Evolutionary conservation across 768 basidiomycete species (phyloP), one percentile per base, ranked within the genome.

Genomic region (Pulveroboletus frians): DNA sequence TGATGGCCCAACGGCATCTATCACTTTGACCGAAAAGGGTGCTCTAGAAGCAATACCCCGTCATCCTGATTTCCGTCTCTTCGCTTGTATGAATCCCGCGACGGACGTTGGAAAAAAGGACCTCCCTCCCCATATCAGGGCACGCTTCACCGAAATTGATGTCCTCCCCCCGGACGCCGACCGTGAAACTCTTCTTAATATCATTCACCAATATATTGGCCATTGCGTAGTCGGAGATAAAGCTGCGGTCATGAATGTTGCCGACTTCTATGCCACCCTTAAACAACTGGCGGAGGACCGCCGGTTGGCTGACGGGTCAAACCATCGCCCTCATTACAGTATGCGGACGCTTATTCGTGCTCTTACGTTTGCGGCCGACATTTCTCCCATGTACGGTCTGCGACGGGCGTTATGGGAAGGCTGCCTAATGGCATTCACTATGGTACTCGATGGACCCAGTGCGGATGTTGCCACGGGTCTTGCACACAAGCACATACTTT

Each of bases 61-160:
- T 0, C 96, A 99, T 65, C 83, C 92, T 15, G 86, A 95, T 59
- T 99, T 99, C 73, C 88, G 95, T 17, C 76, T 98, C 5, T 98
- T 98, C 61, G 93, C 93, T 4, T 99, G 96, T 66, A 99, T 99
- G 96, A 99, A 99, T 63, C 96, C 96, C 5, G 96, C 96, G 0
- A 99, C 94, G 4, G 96, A 99, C 59, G 88, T 97, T 13, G 96
- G 96, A 30, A 99, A 98, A 73, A 96, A 93, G 60, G 95, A 98
- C 60, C 83, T 99, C 0, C 91, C 92, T 15, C 85, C 89, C 5
- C 86, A 85, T 59, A 88, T 98, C 42, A 84, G 94, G 31, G 80
- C 86, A 9, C 83, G 88, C 27, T 98, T 99, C 71, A 96, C 93
- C 1, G 96, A 98, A 66, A 81, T 98, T 46, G 92, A 93, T 63